Evolutionary conservation across 2,329 filamentous ascomycete species (phyloP).

Genomic region (Coniella vitis): DNA sequence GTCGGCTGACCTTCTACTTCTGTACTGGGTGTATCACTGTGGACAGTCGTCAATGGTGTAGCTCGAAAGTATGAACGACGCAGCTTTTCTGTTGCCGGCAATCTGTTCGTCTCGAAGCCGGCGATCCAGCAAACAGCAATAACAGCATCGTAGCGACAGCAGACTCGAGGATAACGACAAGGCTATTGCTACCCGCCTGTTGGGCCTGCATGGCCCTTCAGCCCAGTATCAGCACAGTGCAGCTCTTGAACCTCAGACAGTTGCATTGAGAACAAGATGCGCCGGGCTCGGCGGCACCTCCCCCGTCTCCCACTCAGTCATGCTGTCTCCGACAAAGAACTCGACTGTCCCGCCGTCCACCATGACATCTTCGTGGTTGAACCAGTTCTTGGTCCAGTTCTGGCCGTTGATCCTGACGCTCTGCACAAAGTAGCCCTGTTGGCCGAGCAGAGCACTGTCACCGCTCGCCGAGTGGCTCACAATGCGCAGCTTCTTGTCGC

Average conservation of each 20-base stretch:
- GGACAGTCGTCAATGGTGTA: too few relatives aligned
- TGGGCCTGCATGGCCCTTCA: too few relatives aligned
- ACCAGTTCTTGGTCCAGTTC: constrained; percentile 46
- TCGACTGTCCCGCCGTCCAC: constrained; percentile 38
- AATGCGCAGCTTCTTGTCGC: constrained; percentile 39
- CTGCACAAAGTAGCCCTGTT: constrained; percentile 44
- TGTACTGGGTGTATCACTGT: too few relatives aligned
- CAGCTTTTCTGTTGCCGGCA: too few relatives aligned
- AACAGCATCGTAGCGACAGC: too few relatives aligned
- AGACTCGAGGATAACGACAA: too few relatives aligned
- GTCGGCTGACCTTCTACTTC: too few relatives aligned
- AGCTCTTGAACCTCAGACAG: not conserved
- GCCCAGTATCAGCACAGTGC: not conserved
- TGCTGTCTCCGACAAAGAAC: constrained; percentile 36
- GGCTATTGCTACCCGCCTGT: not conserved
- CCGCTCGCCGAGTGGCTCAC: constrained; percentile 30
- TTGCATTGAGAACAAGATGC: not conserved
- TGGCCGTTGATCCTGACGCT: constrained; percentile 45
- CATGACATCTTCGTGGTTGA: constrained; percentile 44
- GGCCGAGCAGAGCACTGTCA: constrained; percentile 23
- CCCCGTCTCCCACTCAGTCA: constrained; percentile 39
- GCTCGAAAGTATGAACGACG: too few relatives aligned
- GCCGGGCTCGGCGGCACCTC: constrained; percentile 43
- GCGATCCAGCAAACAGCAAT: too few relatives aligned
- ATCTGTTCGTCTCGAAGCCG: too few relatives aligned